Percentiles rank a stretch among this genome's conserved stretches.
These are phyloP conservation scores for Urostyla sp. DNA, from an alignment of 73 alveolate species.

Conservation along the genomic window DNA sequence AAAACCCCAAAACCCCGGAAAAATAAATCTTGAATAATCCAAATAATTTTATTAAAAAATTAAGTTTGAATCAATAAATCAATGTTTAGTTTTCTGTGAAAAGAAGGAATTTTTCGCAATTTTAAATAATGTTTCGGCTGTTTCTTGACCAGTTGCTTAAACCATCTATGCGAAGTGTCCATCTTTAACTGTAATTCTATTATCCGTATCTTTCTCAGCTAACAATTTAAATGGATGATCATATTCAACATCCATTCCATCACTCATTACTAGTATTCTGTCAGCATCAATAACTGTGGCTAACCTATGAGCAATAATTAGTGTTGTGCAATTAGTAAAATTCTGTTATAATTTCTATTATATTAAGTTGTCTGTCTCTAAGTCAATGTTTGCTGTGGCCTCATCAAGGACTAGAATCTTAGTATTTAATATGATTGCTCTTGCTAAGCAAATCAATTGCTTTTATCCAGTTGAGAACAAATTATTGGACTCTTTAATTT, in stretches of 20 bases:
- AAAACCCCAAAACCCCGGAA: too few species aligned
- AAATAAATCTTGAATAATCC: too few species aligned
- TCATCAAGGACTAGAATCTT: slow-evolving; percentile 84
- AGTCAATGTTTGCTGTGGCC: slow-evolving; percentile 87
- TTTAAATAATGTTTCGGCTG: too few species aligned
- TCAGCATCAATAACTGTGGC: slow-evolving; percentile 75
- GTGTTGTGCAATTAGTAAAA: slow-evolving; percentile 73
- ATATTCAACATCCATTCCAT: slow-evolving; percentile 59
- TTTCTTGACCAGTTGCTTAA: not conserved
- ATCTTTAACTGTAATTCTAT: not conserved
- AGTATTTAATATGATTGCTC: slow-evolving; percentile 77
- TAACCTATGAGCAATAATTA: slow-evolving; percentile 86
- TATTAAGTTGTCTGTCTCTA: slow-evolving; percentile 77
- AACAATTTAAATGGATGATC: slow-evolving; percentile 36
- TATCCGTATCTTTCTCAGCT: not conserved
- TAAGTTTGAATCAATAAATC: too few species aligned
- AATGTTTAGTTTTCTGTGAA: too few species aligned
- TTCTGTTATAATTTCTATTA: slow-evolving; percentile 67
- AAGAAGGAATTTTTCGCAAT: too few species aligned
- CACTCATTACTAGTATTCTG: slow-evolving; percentile 72
- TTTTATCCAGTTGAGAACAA: slow-evolving; percentile 75
- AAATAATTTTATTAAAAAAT: too few species aligned
- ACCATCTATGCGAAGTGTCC: not conserved
- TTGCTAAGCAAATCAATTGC: slow-evolving; percentile 83
- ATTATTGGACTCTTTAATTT: slow-evolving; percentile 25